phyloP scores from a whole-genome alignment of 202 grass and related monocot genomes.

The Musa balbisiana region DNA sequence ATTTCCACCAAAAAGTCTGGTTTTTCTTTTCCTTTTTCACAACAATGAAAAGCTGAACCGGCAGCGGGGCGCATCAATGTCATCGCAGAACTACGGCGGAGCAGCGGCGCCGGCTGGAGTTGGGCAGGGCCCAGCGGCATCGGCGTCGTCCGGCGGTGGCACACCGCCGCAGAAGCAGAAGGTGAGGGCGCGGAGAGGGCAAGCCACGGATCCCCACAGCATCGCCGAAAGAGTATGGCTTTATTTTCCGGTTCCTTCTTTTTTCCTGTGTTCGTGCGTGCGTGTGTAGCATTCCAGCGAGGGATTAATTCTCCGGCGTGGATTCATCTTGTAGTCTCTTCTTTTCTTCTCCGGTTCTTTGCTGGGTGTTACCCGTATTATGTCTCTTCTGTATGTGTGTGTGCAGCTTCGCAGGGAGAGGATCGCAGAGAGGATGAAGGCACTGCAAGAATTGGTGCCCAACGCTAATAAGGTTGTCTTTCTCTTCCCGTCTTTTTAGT shows the following conservation, averaged over 20 bases:
- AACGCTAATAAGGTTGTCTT: slow-evolving; percentile 70
- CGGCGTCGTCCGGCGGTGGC: slow-evolving; percentile 24
- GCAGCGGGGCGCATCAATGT: slow-evolving; percentile 12
- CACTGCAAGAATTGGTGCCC: slow-evolving; percentile 79
- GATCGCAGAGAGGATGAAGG: slow-evolving; percentile 98
- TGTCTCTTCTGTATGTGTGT: too few relatives aligned
- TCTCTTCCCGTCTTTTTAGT: slow-evolving; percentile 4
- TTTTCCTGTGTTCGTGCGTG: not conserved
- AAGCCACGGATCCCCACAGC: slow-evolving; percentile 96
- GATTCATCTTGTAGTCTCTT: not conserved
- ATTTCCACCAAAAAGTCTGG: not conserved
- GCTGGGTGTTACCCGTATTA: not conserved
- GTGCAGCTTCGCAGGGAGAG: slow-evolving; percentile 87
- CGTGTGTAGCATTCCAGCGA: too few relatives aligned
- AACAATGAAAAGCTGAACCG: not conserved
- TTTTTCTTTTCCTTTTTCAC: not conserved
- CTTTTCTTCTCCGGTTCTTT: not conserved
- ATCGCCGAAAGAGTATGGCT: slow-evolving; percentile 91
- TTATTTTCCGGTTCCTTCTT: not conserved
- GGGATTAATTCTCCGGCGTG: too few relatives aligned
- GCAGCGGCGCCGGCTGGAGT: slow-evolving; percentile 30
- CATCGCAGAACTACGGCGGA: slow-evolving; percentile 58
- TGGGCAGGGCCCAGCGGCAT: slow-evolving; percentile 4
- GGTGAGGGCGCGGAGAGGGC: slow-evolving; percentile 63
- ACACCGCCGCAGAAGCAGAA: slow-evolving; percentile 62